A percentile compares a stretch with the other conserved stretches of the same genome.
phyloP scores from a whole-genome alignment of 495 filamentous ascomycete genomes.

The Penicillium crystallinum region DNA sequence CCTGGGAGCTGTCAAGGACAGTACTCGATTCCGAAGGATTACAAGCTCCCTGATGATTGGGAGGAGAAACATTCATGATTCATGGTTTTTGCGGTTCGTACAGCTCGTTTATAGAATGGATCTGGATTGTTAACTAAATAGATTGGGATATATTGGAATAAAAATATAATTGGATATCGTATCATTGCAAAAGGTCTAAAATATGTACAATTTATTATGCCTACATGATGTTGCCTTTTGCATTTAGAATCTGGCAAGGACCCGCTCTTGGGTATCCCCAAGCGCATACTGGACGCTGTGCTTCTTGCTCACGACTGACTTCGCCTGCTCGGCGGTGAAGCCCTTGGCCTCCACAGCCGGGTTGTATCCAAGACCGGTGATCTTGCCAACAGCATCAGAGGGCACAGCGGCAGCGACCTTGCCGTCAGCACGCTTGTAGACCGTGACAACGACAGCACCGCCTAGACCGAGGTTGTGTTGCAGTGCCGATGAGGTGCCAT shows the following conservation, averaged over 20 bases:
- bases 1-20: constrained; percentile 32
- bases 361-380: constrained; percentile 78
- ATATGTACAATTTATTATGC: constrained; percentile 16
- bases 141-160: not conserved
- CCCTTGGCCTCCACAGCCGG: constrained; percentile 86
- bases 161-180: constrained; percentile 3
- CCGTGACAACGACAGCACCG: constrained; percentile 84
- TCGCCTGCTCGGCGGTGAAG: constrained; percentile 71
- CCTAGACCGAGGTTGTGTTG: constrained; percentile 95
- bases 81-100: not conserved
- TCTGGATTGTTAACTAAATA: constrained; percentile 6
- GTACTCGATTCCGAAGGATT: constrained; percentile 33
- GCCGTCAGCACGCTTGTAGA: constrained; percentile 86
- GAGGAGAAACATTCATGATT: constrained; percentile 23
- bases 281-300: constrained; percentile 67
- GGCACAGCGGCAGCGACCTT: constrained; percentile 51
- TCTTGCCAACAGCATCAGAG: constrained; percentile 53
- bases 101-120: not conserved
- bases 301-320: constrained; percentile 64
- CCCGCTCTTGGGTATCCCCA: constrained; percentile 65
- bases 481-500: constrained; percentile 63
- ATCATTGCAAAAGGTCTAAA: constrained; percentile 6
- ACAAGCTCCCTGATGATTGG: constrained; percentile 35
- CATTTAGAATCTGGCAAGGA: constrained; percentile 55
- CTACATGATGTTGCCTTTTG: not conserved